phyloP scores from a whole-genome alignment of 2,329 filamentous ascomycete genomes.

The Colletotrichum sp. region DNA sequence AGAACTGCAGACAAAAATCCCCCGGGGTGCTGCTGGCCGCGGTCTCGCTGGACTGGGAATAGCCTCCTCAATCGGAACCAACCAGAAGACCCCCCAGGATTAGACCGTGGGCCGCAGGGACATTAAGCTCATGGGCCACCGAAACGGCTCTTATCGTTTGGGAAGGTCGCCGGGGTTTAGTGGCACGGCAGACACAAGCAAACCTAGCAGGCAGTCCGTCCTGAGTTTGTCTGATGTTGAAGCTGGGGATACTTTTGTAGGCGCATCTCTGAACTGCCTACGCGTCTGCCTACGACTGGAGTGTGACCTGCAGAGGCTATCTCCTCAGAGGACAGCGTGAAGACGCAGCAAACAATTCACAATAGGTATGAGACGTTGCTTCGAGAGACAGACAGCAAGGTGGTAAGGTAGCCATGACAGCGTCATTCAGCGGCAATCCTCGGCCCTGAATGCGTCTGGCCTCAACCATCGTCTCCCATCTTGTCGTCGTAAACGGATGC shows the following conservation, averaged over 20 bases:
- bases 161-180: conserved; percentile 3
- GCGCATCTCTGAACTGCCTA: no score
- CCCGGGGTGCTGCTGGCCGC: conserved; percentile 3
- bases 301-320: no score
- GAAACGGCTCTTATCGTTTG: conserved; percentile 17
- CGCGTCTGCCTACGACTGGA: no score
- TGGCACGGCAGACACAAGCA: background rate
- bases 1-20: conserved; percentile 22
- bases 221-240: background rate
- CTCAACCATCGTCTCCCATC: background rate
- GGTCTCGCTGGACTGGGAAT: conserved; percentile 1
- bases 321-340: no score
- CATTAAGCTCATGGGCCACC: conserved; percentile 18
- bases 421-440: background rate
- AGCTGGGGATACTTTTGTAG: background rate
- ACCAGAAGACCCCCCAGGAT: background rate
- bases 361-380: background rate
- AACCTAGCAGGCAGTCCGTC: background rate
- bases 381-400: background rate
- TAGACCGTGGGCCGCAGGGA: background rate
- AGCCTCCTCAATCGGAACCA: background rate
- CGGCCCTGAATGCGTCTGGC: background rate
- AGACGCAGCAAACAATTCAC: background rate
- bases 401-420: background rate
- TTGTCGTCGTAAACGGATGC: background rate